Conservation (phyloP, 2,329 filamentous ascomycete species). For the Microdochium bolleyi region DNA sequence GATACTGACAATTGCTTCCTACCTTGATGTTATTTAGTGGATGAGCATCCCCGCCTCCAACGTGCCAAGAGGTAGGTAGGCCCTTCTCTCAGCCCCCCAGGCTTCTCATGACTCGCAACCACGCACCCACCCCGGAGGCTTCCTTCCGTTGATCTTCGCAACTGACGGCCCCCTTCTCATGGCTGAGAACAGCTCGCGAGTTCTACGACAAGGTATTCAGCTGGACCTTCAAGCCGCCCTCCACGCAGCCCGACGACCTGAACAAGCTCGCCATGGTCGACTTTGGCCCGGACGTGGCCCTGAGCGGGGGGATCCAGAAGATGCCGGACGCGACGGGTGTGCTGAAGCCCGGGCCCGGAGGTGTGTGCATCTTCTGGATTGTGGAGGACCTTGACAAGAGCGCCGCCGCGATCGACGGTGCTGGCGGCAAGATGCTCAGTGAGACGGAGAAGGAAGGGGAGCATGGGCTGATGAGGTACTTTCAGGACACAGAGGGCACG, state of each 20-base stretch:
- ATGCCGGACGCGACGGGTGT: constrained; percentile 14
- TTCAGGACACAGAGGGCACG: constrained; percentile 22
- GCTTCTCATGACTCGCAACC: no score
- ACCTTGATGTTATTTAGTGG: no score
- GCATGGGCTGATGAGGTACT: constrained; percentile 17
- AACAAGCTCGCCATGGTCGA: constrained; percentile 16
- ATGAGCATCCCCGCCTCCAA: constrained; percentile 18
- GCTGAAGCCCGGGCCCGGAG: constrained; percentile 14
- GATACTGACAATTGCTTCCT: no score
- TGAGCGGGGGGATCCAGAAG: constrained; percentile 18
- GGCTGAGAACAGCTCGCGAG: constrained; percentile 9
- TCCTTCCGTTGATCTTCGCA: background rate
- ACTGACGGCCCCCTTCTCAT: no score
- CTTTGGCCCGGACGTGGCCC: constrained; percentile 16
- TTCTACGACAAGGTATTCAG: constrained; percentile 21
- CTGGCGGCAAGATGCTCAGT: constrained; percentile 19
- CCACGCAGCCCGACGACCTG: constrained; percentile 3
- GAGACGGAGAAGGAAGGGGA: constrained; percentile 17
- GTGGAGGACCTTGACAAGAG: constrained; percentile 19
- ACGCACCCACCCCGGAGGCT: no score
- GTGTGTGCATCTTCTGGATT: constrained; percentile 18
- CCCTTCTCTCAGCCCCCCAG: no score
- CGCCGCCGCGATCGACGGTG: constrained; percentile 13
- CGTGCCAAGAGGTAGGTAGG: constrained; percentile 15
- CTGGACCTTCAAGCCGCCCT: constrained; percentile 11